Percentiles rank a stretch among this genome's conserved stretches.
These are phyloP conservation scores for Besnoitia besnoiti DNA, from an alignment of 169 alveolate genomes.

Conservation along the genomic window DNA sequence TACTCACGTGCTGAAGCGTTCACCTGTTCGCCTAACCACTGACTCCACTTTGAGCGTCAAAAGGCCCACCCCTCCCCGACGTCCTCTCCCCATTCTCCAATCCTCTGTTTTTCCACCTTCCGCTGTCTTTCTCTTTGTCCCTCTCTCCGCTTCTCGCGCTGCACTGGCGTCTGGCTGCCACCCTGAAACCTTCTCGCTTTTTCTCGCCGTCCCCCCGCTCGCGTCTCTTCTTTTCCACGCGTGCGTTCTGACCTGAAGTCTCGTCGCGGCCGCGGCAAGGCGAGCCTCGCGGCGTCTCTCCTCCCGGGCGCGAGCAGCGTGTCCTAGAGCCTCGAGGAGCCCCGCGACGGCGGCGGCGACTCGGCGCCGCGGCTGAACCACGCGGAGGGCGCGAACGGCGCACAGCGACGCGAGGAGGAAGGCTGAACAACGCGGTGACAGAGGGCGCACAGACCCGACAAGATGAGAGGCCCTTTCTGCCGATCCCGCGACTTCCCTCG, in stretches of 20 bases:
- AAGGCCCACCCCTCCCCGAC: too few species aligned
- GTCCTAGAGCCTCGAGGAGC: background rate
- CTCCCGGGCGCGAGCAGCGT: background rate
- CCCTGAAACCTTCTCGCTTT: background rate
- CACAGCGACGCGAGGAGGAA: background rate
- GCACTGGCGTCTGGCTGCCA: too few species aligned
- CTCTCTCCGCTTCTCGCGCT: too few species aligned
- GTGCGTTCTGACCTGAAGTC: background rate
- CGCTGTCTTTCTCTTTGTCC: background rate
- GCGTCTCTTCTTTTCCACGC: background rate
- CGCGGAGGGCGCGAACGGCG: background rate
- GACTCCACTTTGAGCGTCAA: too few species aligned
- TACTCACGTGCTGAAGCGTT: too few species aligned
- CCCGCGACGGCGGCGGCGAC: background rate
- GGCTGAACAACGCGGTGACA: background rate
- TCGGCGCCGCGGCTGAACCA: background rate
- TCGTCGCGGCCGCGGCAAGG: background rate
- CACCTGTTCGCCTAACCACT: too few species aligned
- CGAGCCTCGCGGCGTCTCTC: background rate
- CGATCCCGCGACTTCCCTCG: too few species aligned
- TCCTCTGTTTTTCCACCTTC: background rate
- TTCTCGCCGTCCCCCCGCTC: background rate
- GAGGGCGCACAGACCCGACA: background rate
- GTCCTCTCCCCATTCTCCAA: too few species aligned
- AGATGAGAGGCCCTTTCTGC: too few species aligned